A percentile compares a stretch with the other conserved stretches of the same genome.
Evolutionary conservation across 2,329 filamentous ascomycete genomes (phyloP).

Genomic region (Arthroderma uncinatum): DNA sequence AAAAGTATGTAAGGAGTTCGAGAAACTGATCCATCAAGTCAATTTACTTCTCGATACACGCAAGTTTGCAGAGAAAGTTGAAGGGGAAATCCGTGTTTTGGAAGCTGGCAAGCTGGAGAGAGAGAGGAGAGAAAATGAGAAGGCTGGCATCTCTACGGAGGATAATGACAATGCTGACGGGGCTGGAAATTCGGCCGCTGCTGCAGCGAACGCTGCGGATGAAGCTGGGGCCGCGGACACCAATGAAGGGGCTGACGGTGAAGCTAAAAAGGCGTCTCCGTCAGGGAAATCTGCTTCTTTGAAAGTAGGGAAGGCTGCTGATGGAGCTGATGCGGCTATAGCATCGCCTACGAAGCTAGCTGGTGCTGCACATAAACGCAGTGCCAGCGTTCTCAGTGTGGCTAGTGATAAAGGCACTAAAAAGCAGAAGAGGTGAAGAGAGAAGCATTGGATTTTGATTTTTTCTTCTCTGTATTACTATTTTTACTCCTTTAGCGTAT

Average conservation of each 20-base stretch:
- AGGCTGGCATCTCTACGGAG: conserved; percentile 13
- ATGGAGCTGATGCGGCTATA: not conserved
- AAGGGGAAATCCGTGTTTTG: conserved; percentile 38
- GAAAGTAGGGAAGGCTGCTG: conserved; percentile 9
- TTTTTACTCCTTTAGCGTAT: not conserved
- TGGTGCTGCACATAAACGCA: conserved; percentile 54
- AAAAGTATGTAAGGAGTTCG: conserved; percentile 40
- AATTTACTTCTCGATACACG: conserved; percentile 38
- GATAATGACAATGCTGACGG: conserved; percentile 25
- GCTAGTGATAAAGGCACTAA: conserved; percentile 51
- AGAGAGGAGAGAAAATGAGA: conserved; percentile 26
- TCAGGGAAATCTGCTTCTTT: not conserved
- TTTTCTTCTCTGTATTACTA: not conserved
- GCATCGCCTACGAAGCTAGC: conserved; percentile 9
- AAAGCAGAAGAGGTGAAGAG: conserved; percentile 33
- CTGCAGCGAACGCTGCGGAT: conserved; percentile 12
- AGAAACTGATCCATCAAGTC: conserved; percentile 38
- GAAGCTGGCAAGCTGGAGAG: conserved; percentile 33
- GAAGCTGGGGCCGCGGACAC: not conserved
- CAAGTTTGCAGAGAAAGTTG: conserved; percentile 39
- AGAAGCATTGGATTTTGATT: conserved; percentile 13
- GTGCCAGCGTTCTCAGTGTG: conserved; percentile 67
- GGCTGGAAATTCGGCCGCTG: not conserved
- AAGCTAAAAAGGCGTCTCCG: not conserved
- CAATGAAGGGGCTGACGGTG: not conserved